Conservation (phyloP, 2,329 filamentous ascomycete species). For the Shiraia bambusicola region DNA sequence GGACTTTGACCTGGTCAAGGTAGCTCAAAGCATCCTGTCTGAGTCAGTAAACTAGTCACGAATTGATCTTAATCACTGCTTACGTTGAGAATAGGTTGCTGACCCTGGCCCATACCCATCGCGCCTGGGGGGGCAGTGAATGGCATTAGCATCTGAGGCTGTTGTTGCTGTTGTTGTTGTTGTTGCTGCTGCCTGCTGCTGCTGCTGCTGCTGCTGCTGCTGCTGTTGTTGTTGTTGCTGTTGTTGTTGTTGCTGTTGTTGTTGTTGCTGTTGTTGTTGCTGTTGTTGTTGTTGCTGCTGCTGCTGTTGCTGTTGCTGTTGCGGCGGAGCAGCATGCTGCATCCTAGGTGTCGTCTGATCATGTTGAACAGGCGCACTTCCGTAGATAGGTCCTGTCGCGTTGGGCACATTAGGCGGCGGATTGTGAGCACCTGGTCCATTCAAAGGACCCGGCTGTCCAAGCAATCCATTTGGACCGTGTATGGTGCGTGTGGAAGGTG, state of each 20-base stretch:
- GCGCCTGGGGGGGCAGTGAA: constrained; percentile 51
- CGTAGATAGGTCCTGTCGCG: constrained; percentile 67
- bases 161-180: constrained; percentile 40
- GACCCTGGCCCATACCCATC: constrained; percentile 69
- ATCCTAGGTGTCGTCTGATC: constrained; percentile 55
- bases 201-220: constrained; percentile 38
- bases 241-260: constrained; percentile 37
- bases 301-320: constrained; percentile 12
- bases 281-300: constrained; percentile 40
- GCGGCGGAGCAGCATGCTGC: constrained; percentile 62
- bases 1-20: constrained; percentile 96
- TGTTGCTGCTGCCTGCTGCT: constrained; percentile 44
- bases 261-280: constrained; percentile 37
- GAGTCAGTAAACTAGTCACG: constrained; percentile 6
- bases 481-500: constrained; percentile 74
- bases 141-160: constrained; percentile 55
- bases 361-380: constrained; percentile 67
- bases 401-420: constrained; percentile 59
- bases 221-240: constrained; percentile 23
- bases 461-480: constrained; percentile 91
- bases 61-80: neutral
- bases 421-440: constrained; percentile 50
- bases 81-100: constrained; percentile 76
- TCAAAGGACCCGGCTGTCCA: constrained; percentile 56
- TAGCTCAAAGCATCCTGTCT: constrained; percentile 81